Percentiles rank a stretch among this genome's conserved stretches.
Evolutionary conservation across 495 filamentous ascomycete species (phyloP).

Genomic region (Neurospora tetraspora): DNA sequence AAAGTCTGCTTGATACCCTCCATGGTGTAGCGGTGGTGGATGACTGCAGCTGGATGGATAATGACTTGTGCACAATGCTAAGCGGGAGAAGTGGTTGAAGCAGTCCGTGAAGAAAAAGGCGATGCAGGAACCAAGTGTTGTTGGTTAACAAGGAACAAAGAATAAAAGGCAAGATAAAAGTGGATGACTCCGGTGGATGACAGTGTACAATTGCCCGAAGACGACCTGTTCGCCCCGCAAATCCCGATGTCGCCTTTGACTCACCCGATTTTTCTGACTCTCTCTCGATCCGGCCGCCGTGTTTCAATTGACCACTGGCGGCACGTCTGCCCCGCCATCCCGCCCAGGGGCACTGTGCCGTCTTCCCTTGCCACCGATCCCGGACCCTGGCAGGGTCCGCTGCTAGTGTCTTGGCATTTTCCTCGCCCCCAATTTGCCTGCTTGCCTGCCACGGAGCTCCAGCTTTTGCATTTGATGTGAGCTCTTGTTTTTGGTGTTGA

Average conservation of each 20-base stretch:
- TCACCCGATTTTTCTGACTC: background rate
- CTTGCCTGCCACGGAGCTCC: background rate
- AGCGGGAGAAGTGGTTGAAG: background rate
- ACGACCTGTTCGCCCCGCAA: background rate
- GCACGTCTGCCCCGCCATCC: background rate
- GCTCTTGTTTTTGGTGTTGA: background rate
- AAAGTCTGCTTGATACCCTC: slow-evolving; percentile 82
- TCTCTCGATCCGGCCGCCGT: background rate
- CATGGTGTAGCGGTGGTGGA: slow-evolving; percentile 27
- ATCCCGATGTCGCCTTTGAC: background rate
- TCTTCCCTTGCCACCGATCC: background rate
- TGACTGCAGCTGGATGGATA: background rate
- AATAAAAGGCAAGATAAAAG: background rate
- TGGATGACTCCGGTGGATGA: background rate
- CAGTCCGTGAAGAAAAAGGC: background rate
- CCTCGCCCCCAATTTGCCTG: background rate
- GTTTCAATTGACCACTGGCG: background rate
- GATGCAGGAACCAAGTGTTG: background rate
- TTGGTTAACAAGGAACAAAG: background rate
- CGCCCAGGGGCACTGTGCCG: background rate
- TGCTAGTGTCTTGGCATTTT: background rate
- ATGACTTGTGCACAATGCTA: background rate
- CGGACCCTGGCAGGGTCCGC: background rate
- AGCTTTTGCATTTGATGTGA: background rate
- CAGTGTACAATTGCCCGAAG: background rate